Percentiles rank a stretch among this genome's conserved stretches.
Conservation (phyloP, 2,329 filamentous ascomycete species). For the Drechslerella stenobrocha region DNA sequence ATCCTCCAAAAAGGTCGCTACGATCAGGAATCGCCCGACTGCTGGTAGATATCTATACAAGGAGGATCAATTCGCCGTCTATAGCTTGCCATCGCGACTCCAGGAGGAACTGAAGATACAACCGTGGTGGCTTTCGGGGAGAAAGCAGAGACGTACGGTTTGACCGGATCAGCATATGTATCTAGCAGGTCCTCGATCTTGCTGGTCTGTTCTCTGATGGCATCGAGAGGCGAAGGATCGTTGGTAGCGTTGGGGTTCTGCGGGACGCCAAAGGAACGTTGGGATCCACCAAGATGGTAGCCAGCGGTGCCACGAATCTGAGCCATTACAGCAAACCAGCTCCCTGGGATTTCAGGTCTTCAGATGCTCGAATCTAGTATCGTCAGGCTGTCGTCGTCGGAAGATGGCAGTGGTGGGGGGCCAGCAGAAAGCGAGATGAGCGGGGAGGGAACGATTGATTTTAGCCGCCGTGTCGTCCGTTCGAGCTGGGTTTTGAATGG, state of each 20-base stretch:
- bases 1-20: constrained; percentile 97
- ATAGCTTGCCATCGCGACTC: neutral
- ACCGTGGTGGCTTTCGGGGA: constrained; percentile 9
- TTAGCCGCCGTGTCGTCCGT: neutral
- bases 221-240: constrained; percentile 68
- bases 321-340: constrained; percentile 57
- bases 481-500: neutral
- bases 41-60: constrained; percentile 82
- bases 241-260: constrained; percentile 53
- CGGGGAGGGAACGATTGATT: neutral
- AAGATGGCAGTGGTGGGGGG: neutral
- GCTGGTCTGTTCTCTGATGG: constrained; percentile 91
- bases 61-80: too few relatives aligned
- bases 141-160: constrained; percentile 71
- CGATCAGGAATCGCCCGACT: constrained; percentile 95
- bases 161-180: constrained; percentile 82
- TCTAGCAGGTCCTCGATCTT: constrained; percentile 97
- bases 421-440: neutral
- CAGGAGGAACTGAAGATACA: too few relatives aligned
- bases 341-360: neutral
- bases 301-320: constrained; percentile 64
- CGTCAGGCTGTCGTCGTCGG: neutral
- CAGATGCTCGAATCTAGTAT: too few relatives aligned
- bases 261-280: constrained; percentile 55
- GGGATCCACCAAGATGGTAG: constrained; percentile 55